A percentile compares a stretch with the other conserved stretches of the same genome.
phyloP scores from a whole-genome alignment of 495 filamentous ascomycete species.

The Baudoinia panamericana region DNA sequence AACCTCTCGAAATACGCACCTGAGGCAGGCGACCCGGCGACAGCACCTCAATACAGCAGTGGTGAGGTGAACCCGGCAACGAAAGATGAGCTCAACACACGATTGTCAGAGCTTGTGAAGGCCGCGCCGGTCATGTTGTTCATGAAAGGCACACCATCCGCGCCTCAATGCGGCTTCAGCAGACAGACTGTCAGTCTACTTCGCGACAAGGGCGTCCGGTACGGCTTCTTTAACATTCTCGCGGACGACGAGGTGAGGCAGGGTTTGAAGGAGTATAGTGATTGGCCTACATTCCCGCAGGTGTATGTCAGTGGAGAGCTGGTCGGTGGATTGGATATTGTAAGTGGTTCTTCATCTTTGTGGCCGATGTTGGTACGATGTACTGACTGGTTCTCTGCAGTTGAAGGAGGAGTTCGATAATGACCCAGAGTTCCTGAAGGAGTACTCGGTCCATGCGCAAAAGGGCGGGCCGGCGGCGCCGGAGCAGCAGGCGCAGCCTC shows the following conservation, averaged over 20 bases:
- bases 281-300: constrained; percentile 96
- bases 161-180: constrained; percentile 90
- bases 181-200: constrained; percentile 74
- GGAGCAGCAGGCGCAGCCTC: constrained; percentile 4
- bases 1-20: constrained; percentile 34
- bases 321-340: constrained; percentile 91
- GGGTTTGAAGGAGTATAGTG: constrained; percentile 85
- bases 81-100: constrained; percentile 65
- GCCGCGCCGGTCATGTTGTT: constrained; percentile 97
- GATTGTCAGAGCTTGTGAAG: constrained; percentile 70
- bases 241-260: constrained; percentile 96
- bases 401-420: constrained; percentile 50
- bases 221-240: constrained; percentile 97
- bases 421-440: constrained; percentile 61
- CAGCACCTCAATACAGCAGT: constrained; percentile 37
- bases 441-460: constrained; percentile 41
- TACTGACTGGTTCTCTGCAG: constrained; percentile 21
- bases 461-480: constrained; percentile 9
- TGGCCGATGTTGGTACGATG: background rate
- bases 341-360: constrained; percentile 38
- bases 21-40: constrained; percentile 34
- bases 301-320: constrained; percentile 71
- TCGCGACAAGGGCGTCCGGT: constrained; percentile 77
- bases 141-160: constrained; percentile 81
- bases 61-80: constrained; percentile 34